Base-by-base conservation (phyloP, 139 green algal species). In the Chlorella sp. region DNA sequence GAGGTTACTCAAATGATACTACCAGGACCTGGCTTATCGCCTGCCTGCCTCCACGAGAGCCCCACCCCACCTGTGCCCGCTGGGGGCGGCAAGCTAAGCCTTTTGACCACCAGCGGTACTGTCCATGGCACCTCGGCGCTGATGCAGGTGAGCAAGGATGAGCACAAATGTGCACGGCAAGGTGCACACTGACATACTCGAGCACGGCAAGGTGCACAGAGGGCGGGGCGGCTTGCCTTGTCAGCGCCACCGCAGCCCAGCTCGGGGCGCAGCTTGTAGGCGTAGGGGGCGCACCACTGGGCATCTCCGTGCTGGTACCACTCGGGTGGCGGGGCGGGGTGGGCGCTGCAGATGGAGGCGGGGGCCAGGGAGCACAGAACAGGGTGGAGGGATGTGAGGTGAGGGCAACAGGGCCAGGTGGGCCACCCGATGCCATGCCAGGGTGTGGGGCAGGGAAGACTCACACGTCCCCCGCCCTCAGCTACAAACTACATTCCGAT, bases 241-340 rank as follows among this genome's bases (percentile, higher is more conserved):
- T 96, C 94, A 14, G 94, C 94, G 9, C 94, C 94, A 3, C 94
- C 94, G 80, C 94, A 96, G 19, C 91, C 91, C n/a, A 95, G 60
- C 11, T 83, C 69, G 2, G 66, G 22, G 9, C 92, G 82, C 83
- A 88, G 57, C 86, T 94, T 95, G 91, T 96, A 96, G 28, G 88
- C 92, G 57, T 96, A 96, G 0, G 94, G 94, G 1, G 91, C 91
- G 57, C 94, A 96, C 94, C 94, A 96, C 57, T 83, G 84, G 37
- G 78, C 81, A 0, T 77, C 76, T 71, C 71, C 61, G 32, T 36
- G 66, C 24, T 68, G 81, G 76, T 90, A 94, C 37, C n/a, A 37
- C n/a, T 91, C 75, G 22, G 92, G 92, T 0, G 92, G 91, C 18
- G 78, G 78, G 15, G 83, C 83, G 18, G 92, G 68, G 40, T 69